Percentiles rank a stretch among this genome's conserved stretches.
phyloP scores from a whole-genome alignment of 805 yeast genomes.

The Pichia kluyveri region DNA sequence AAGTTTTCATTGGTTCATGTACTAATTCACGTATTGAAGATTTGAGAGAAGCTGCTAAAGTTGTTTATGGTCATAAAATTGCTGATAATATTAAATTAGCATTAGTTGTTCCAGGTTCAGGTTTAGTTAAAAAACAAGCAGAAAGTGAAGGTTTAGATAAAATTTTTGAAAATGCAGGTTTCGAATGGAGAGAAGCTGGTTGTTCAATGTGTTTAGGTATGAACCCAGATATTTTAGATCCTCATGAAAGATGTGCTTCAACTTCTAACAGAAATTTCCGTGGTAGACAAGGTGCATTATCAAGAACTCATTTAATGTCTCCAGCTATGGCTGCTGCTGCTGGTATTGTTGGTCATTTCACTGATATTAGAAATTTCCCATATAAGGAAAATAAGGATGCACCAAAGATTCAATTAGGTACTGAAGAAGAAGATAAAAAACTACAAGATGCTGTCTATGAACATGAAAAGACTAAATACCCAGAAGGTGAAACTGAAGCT shows the following conservation, averaged over 20 bases:
- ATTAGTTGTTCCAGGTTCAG: conserved; percentile 96
- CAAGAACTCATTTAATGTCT: conserved; percentile 95
- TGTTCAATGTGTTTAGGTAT: conserved; percentile 99
- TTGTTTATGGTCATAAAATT: conserved; percentile 81
- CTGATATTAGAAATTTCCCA: conserved; percentile 79
- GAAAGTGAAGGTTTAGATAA: conserved; percentile 92
- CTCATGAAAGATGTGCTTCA: conserved; percentile 96
- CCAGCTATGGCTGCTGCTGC: conserved; percentile 99
- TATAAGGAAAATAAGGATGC: conserved; percentile 48
- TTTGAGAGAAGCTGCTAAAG: conserved; percentile 88
- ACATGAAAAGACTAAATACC: conserved; percentile 55
- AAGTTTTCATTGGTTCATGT: conserved; percentile 96
- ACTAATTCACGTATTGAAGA: conserved; percentile 97
- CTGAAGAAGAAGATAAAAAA: conserved; percentile 37
- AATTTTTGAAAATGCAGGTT: conserved; percentile 85
- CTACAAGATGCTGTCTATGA: conserved; percentile 64
- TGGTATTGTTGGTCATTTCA: conserved; percentile 80
- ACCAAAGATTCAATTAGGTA: conserved; percentile 44
- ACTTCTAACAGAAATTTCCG: conserved; percentile 98
- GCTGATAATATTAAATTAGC: conserved; percentile 77
- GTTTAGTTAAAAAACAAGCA: conserved; percentile 87
- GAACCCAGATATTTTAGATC: conserved; percentile 95
- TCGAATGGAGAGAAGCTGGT: conserved; percentile 99
- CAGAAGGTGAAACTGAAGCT: conserved; percentile 43
- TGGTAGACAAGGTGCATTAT: conserved; percentile 96